A percentile compares a stretch with the other conserved stretches of the same genome.
Conservation (phyloP, 495 filamentous ascomycete species). For the Jackrogersella multiformis region DNA sequence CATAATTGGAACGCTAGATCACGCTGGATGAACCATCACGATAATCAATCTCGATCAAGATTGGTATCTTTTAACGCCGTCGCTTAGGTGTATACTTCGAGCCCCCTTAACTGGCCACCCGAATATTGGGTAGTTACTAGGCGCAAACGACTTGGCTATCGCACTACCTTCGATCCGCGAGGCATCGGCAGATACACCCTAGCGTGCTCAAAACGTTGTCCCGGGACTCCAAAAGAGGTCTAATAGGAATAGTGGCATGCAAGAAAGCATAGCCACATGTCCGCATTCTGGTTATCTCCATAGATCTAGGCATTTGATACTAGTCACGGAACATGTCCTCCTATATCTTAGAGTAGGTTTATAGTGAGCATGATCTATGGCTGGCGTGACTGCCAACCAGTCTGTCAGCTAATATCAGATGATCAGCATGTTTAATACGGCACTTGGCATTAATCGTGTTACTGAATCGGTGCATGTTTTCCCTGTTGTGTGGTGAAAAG, state of each 20-base stretch:
- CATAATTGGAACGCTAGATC: background rate
- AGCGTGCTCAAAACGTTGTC: conserved; percentile 7
- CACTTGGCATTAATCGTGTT: background rate
- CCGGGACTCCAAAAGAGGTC: conserved; percentile 2
- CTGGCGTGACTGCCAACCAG: background rate
- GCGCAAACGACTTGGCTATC: background rate
- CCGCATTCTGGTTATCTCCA: background rate
- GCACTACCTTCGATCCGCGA: background rate
- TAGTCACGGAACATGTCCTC: conserved; percentile 5
- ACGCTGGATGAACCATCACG: background rate
- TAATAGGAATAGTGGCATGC: conserved; percentile 22
- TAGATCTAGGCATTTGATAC: background rate
- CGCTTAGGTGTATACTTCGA: background rate
- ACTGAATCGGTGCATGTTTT: background rate
- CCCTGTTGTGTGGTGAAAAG: background rate
- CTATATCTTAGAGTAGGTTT: conserved; percentile 8
- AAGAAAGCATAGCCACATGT: background rate
- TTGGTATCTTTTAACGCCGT: conserved; percentile 1
- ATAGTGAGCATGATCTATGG: conserved; percentile 17
- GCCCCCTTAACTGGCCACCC: background rate
- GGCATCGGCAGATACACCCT: conserved; percentile 5
- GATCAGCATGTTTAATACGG: conserved; percentile 3
- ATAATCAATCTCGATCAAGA: conserved; percentile 10
- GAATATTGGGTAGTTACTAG: background rate
- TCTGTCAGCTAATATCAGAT: conserved; percentile 16